Base-by-base conservation (phyloP, 257 asterid species). In the Marsdenia floribunda region DNA sequence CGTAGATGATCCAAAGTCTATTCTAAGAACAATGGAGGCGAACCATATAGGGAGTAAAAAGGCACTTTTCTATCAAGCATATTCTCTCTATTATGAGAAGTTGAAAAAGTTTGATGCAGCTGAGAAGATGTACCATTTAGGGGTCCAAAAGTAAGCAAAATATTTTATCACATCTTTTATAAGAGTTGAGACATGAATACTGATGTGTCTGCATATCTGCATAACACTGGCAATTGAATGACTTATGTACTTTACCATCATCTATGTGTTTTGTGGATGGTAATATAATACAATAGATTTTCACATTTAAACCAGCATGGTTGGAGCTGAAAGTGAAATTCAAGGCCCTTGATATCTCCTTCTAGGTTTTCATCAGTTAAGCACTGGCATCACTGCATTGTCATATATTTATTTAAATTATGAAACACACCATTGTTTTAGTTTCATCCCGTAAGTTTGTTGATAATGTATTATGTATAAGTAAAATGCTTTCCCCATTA, bases 41-140 rank as follows among this genome's bases (percentile, higher is more conserved):
- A 90, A 89, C 64, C 78, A 77, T 29, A 86, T 94, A 63, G 99
- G 99, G 84, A 70, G 74, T 81, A 90, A 86, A 73, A 94, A 79
- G 83, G 84, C 97, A 15, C 72, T 90, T 77, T 94, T 90, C 86
- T 94, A 92, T 83, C 92, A 86, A 81, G 97, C 97, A 6, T 90
- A 88, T 82, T 96, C 99, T 47, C 96, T 94, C 61, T 92, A 90
- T 77, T 94, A 86, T 69, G 99, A 94, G 86, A 94, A 94, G 89
- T 69, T 72, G 85, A 94, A 88, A 85, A 94, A 88, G 85, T 92
- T 85, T 77, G 97, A 90, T 22, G 85, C 90, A 3, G 97, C 98
- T 49, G 96, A 94, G 78, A 90, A 80, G 85, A 86, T 92, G 83
- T 94, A 90, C 80, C 95, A 81, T 83, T 80, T 82, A 79, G 97